Evolutionary conservation across 2,329 filamentous ascomycete species (phyloP).

Genomic region (Neospermospora avenae): DNA sequence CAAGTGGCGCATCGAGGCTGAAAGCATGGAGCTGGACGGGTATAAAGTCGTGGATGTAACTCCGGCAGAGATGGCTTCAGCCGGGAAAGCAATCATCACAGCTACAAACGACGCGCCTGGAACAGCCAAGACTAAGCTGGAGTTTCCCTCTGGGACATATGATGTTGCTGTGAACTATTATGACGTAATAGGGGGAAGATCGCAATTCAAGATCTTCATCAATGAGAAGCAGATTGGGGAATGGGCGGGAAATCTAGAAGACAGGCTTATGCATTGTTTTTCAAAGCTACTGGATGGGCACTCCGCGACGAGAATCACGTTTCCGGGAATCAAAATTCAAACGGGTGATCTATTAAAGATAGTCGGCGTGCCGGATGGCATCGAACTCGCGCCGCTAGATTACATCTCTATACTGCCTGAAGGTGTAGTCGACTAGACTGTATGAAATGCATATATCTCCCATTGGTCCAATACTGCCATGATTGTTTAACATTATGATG

Average conservation of each 20-base stretch:
- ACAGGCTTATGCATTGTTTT: conserved; percentile 55
- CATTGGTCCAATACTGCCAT: too few relatives aligned
- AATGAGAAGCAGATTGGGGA: conserved; percentile 50
- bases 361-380: conserved; percentile 54
- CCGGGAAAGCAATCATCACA: conserved; percentile 53
- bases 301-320: conserved; percentile 61
- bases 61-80: conserved; percentile 59
- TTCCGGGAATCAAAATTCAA: conserved; percentile 46
- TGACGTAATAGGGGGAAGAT: conserved; percentile 56
- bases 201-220: conserved; percentile 53
- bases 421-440: conserved; percentile 50
- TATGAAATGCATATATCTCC: too few relatives aligned
- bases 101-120: conserved; percentile 48
- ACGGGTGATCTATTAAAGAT: conserved; percentile 53
- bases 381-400: conserved; percentile 63
- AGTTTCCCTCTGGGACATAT: conserved; percentile 52
- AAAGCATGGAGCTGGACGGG: conserved; percentile 57
- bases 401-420: conserved; percentile 61
- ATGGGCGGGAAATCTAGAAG: conserved; percentile 60
- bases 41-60: conserved; percentile 53
- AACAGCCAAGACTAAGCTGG: conserved; percentile 45
- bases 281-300: conserved; percentile 61
- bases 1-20: conserved; percentile 65
- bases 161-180: conserved; percentile 66
- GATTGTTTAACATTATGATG: too few relatives aligned